phyloP scores from a whole-genome alignment of 1,284 basidiomycete species.

The Malassezia yamatoensis region DNA sequence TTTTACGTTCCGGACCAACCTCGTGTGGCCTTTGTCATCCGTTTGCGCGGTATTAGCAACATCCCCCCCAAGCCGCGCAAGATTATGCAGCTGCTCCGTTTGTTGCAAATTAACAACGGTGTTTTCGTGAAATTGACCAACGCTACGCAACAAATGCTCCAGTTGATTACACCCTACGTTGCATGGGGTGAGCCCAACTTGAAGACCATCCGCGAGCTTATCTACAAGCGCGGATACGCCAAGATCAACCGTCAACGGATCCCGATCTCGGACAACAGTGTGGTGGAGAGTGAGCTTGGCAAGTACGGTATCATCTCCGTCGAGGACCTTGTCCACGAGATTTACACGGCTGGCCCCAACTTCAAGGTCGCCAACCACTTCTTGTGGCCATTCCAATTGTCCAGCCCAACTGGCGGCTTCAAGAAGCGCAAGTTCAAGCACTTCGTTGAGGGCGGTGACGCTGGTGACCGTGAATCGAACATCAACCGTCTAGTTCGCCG shows the following conservation, averaged over 20 bases:
- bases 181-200: constrained; percentile 82
- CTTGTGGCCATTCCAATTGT: constrained; percentile 99
- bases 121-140: constrained; percentile 95
- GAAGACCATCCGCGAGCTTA: constrained; percentile 89
- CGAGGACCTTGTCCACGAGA: constrained; percentile 95
- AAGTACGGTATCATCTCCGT: constrained; percentile 94
- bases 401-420: constrained; percentile 97
- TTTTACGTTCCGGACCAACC: constrained; percentile 94
- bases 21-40: constrained; percentile 95
- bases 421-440: constrained; percentile 85
- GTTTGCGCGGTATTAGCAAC: constrained; percentile 89
- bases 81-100: constrained; percentile 93
- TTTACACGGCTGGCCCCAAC: constrained; percentile 87
- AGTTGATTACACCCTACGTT: constrained; percentile 91
- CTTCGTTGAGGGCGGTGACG: constrained; percentile 59
- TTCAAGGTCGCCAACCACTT: constrained; percentile 83
- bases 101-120: constrained; percentile 99
- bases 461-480: constrained; percentile 83
- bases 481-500: constrained; percentile 95
- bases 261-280: constrained; percentile 81
- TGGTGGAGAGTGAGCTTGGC: constrained; percentile 86
- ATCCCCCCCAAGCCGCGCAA: constrained; percentile 98
- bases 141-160: constrained; percentile 95
- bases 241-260: constrained; percentile 97
- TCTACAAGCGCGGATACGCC: constrained; percentile 99